Evolutionary conservation across 2,329 filamentous ascomycete species (phyloP).

Genomic region (Cryphonectria radicalis): DNA sequence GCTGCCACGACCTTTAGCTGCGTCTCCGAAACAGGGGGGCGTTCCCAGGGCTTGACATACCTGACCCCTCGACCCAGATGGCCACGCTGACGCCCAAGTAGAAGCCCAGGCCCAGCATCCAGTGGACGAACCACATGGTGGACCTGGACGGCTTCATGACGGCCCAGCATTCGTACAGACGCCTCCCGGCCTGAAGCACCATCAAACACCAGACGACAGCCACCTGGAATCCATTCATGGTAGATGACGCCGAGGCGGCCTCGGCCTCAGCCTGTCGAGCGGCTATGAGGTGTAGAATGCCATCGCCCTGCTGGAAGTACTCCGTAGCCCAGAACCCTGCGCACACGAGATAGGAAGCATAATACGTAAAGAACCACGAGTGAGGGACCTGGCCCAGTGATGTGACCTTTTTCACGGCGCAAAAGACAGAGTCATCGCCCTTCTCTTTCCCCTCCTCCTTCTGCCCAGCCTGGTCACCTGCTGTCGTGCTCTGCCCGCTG

Average conservation of each 20-base stretch:
- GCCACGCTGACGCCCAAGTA: slow-evolving; percentile 76
- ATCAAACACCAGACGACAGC: slow-evolving; percentile 73
- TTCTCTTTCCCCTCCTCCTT: not conserved
- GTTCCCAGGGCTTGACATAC: slow-evolving; percentile 50
- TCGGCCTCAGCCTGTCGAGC: slow-evolving; percentile 34
- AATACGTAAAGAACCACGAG: slow-evolving; percentile 89
- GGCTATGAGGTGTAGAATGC: slow-evolving; percentile 36
- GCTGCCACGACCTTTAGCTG: slow-evolving; percentile 35
- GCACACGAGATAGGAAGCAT: slow-evolving; percentile 69
- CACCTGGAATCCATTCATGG: slow-evolving; percentile 67
- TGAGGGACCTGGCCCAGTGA: slow-evolving; percentile 72
- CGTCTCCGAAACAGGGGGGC: slow-evolving; percentile 5
- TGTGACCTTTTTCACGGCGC: slow-evolving; percentile 41
- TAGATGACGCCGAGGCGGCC: slow-evolving; percentile 33
- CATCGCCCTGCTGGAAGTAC: slow-evolving; percentile 56
- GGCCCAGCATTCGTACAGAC: slow-evolving; percentile 74
- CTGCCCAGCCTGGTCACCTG: not conserved
- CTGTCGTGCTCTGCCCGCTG: slow-evolving; percentile 20
- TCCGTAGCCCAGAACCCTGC: slow-evolving; percentile 77
- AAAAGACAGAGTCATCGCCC: slow-evolving; percentile 32
- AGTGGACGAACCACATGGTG: slow-evolving; percentile 85
- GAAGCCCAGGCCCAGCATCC: slow-evolving; percentile 76
- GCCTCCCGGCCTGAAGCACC: slow-evolving; percentile 72
- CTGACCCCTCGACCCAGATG: slow-evolving; percentile 81
- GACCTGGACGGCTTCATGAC: slow-evolving; percentile 71